Conservation (phyloP, 768 basidiomycete species). For the Solioccasus polychromus region DNA sequence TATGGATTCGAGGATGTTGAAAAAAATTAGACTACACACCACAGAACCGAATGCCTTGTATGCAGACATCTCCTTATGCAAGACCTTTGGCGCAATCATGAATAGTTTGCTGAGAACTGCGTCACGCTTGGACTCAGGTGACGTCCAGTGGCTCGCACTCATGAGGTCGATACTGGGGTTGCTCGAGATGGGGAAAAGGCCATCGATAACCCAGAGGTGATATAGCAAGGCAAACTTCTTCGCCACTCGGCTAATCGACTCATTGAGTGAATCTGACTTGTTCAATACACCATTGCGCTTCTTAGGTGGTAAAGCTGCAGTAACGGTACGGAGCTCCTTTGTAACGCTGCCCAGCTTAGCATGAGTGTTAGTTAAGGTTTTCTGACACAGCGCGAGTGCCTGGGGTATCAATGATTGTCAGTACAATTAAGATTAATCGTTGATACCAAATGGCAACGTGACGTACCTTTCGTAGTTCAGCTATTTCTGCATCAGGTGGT, state of each 20-base stretch:
- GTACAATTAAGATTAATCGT: no score
- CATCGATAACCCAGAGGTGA: background rate
- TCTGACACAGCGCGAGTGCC: no score
- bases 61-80: background rate
- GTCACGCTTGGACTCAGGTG: background rate
- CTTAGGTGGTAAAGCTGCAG: no score
- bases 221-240: conserved; percentile 4
- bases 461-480: conserved; percentile 1
- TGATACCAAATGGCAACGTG: background rate
- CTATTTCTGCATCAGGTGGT: background rate
- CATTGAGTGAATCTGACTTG: background rate
- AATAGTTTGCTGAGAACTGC: background rate
- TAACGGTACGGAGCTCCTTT: no score
- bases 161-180: background rate
- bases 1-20: no score
- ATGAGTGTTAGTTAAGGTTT: no score
- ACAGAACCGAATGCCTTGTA: background rate
- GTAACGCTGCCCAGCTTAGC: no score
- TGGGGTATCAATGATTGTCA: no score
- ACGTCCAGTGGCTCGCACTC: background rate
- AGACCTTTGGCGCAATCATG: background rate
- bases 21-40: no score
- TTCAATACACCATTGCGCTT: no score
- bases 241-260: background rate
- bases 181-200: background rate